Base-by-base conservation (phyloP, 2,329 filamentous ascomycete genomes). In the Alternaria hordeiaustralica region DNA sequence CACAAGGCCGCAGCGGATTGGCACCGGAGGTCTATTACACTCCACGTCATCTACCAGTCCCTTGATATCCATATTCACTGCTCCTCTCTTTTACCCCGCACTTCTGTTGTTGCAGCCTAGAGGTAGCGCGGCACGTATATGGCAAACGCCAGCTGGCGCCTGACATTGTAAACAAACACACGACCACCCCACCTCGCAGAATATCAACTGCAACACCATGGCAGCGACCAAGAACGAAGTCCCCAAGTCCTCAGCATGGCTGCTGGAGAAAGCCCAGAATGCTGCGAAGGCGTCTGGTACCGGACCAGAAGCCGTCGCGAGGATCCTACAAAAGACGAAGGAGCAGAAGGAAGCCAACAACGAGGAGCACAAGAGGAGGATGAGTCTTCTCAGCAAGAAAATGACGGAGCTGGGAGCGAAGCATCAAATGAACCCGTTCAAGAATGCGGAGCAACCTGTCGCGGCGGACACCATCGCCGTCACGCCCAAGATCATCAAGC, bases 251-350 rank as follows among this genome's bases (percentile, higher is more conserved):
- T 58, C 58, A 21, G 54, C 33, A 46, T 63, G 53, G 60, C 50
- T 68, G 36, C 13, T 53, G 5, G 46, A 46, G 10, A 43, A n/a
- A 11, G 63, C 66, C 20, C 20, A 43, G 41, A 33, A 58, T 20
- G 20, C 61, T 11, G 26, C 18, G 12, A 55, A 55, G 21, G 28
- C 13, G n/a, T 53, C 54, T 5, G 55, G 57, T 15, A 12, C 47
- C 21, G 18, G 23, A 3, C 33, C 55, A 23, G 55, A 58, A 12
- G 47, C 33, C 15, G 18, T 65, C 10, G 26, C 51, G 7, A 54
- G 21, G 30, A 56, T 30, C 8, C 9, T 65, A 36, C 55, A 55
- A 45, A 25, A 62, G 12, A 41, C 26, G 15, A 55, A 47, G 25
- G 43, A 49, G 9, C 28, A 57, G 5, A 23, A 20, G 2, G 21